These are phyloP conservation scores for Luvunga scandens DNA, from an alignment of 345 rosid species.

Conservation along the genomic window DNA sequence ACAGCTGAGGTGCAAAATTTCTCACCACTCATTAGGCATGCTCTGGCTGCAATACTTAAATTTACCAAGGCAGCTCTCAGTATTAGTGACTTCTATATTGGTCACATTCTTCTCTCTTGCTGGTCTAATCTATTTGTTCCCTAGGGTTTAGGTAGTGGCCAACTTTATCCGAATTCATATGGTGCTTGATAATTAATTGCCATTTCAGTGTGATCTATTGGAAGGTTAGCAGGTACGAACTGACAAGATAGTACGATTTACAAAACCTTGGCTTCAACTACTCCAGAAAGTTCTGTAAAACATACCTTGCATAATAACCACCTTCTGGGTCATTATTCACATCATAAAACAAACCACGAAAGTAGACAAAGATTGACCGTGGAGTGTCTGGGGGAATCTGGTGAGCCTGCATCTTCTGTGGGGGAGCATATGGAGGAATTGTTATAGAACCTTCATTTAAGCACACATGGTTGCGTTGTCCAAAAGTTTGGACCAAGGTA, in stretches of 20 bases:
- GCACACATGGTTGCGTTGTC: slow-evolving; percentile 93
- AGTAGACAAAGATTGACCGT: slow-evolving; percentile 91
- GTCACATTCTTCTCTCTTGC: not conserved
- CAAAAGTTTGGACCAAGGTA: slow-evolving; percentile 92
- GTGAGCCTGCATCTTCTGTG: slow-evolving; percentile 89
- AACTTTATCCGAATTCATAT: not conserved
- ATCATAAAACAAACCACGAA: slow-evolving; percentile 90
- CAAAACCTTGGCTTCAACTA: not conserved
- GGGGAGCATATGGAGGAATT: slow-evolving; percentile 96
- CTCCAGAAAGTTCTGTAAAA: not conserved
- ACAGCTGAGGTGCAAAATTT: not conserved
- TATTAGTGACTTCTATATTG: not conserved
- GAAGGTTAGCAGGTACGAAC: not conserved
- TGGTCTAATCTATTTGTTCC: not conserved
- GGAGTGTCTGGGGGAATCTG: slow-evolving; percentile 72
- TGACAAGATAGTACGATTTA: not conserved
- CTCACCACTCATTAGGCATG: not conserved
- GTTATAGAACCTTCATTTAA: slow-evolving; percentile 87
- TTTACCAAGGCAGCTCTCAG: not conserved
- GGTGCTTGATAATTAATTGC: not conserved
- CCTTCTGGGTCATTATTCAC: slow-evolving; percentile 97
- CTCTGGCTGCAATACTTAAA: not conserved
- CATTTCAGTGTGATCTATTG: not conserved
- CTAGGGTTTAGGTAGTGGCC: not conserved
- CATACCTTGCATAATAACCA: slow-evolving; percentile 92